Evolutionary conservation across 169 alveolate species (phyloP).

Genomic region (Pseudocohnilembus persalinus): DNA sequence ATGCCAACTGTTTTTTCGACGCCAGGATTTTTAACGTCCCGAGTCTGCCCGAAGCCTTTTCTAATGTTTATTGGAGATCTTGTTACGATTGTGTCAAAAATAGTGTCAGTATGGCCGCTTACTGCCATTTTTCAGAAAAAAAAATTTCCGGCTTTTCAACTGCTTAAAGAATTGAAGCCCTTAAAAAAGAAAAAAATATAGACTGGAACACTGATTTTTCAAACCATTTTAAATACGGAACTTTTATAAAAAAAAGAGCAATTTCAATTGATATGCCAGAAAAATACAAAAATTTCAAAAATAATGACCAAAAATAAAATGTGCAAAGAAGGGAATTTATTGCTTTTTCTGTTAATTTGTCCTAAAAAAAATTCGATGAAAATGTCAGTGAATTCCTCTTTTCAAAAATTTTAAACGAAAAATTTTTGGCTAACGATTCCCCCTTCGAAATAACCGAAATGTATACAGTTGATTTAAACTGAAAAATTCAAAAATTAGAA

Average conservation of each 20-base stretch:
- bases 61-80: conserved; percentile 41
- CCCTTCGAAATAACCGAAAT: too few relatives aligned
- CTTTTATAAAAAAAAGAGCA: conserved; percentile 34
- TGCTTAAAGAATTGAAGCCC: conserved; percentile 21
- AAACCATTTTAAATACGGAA: conserved; percentile 36
- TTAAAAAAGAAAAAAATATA: conserved; percentile 41
- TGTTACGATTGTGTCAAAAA: conserved; percentile 41
- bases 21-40: conserved; percentile 42
- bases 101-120: conserved; percentile 36
- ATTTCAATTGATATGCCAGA: conserved; percentile 16
- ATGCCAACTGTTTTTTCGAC: conserved; percentile 41
- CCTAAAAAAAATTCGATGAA: conserved; percentile 1
- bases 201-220: conserved; percentile 38
- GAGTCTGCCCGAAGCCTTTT: conserved; percentile 29
- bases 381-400: not conserved
- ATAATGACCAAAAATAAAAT: not conserved
- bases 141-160: conserved; percentile 32
- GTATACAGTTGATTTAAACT: too few relatives aligned
- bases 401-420: too few relatives aligned
- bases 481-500: too few relatives aligned
- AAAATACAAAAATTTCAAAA: conserved; percentile 34
- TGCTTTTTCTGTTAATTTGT: conserved; percentile 16
- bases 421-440: too few relatives aligned
- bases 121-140: conserved; percentile 15
- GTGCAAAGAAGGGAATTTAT: not conserved